Evolutionary conservation across 83 land plant species (phyloP), one percentile per base, ranked within the genome.

Genomic region (Thuja plicata): DNA sequence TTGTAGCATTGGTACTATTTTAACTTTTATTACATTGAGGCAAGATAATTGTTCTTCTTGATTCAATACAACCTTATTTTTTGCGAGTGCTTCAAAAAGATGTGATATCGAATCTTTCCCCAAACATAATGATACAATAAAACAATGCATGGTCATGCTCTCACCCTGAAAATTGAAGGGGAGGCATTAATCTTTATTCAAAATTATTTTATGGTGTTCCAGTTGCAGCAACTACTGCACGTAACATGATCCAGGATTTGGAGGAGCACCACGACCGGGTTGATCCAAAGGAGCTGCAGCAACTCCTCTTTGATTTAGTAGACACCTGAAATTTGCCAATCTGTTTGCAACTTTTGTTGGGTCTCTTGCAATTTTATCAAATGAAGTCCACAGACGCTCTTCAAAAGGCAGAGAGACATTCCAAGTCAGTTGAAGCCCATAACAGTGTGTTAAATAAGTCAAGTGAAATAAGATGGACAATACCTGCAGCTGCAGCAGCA

Each of bases 401-500:
- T 73, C 88, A 88, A 19, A 60, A 38, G 54, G 6, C 19, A 66
- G 2, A 48, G 43, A 27, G 52, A 45, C 45, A 81, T 38, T 41
- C 32, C 13, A 52, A 52, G 85, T 82, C 34, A 82, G 54, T 46
- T 16, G 54, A 45, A 40, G n/a, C 52, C 34, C 85, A 46, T 46
- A 34, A 55, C 13, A 86, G 19, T 32, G 2, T 57, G 15, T 38
- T 62, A 34, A 6, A 0, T 70, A 46, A 30, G 45, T 2, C n/a
- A 43, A n/a, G 5, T 40, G 45, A 40, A 27, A 32, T 41, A 45
- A 27, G 0, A 52, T 12, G 55, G 15, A 52, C 2, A 52, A 12
- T 91, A 97, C 99, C 99, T 91, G 99, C 99, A 87, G 99, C 99
- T 45, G 99, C 99, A 85, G 99, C 99, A 77, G 97, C 99, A 60